A percentile compares a stretch with the other conserved stretches of the same genome.
phyloP scores from a whole-genome alignment of 1,284 basidiomycete genomes.

The Bjerkandera adusta region DNA sequence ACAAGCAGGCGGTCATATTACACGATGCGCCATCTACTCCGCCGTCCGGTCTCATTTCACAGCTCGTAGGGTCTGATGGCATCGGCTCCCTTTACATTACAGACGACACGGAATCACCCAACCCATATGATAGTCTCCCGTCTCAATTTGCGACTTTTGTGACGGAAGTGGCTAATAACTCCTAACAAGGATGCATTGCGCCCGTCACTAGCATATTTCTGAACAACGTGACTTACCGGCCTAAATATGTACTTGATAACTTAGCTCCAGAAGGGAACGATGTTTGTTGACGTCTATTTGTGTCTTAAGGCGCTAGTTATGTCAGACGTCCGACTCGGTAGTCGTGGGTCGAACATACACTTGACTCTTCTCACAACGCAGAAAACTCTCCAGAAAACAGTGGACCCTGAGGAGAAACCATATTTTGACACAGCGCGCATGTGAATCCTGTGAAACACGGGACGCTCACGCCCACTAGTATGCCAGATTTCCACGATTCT shows the following conservation, averaged over 20 bases:
- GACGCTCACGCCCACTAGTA: background rate
- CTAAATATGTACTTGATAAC: too few relatives aligned
- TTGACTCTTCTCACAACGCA: background rate
- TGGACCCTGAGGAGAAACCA: background rate
- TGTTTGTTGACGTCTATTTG: too few relatives aligned
- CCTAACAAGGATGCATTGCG: background rate
- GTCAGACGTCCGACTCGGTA: too few relatives aligned
- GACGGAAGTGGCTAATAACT: slow-evolving; percentile 14
- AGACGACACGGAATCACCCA: slow-evolving; percentile 23
- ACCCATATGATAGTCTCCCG: slow-evolving; percentile 24
- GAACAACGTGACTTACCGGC: too few relatives aligned
- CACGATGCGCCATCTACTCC: slow-evolving; percentile 27
- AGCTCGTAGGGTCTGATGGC: slow-evolving; percentile 30
- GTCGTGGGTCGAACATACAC: too few relatives aligned
- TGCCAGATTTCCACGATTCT: background rate
- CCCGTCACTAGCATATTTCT: background rate
- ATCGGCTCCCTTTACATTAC: slow-evolving; percentile 40
- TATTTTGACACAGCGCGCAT: background rate
- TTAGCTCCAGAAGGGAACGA: too few relatives aligned
- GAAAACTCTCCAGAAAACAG: background rate
- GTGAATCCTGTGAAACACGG: background rate
- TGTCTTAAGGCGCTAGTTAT: too few relatives aligned
- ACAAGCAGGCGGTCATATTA: slow-evolving; percentile 28
- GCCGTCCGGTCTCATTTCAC: slow-evolving; percentile 34
- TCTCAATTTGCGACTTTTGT: slow-evolving; percentile 20